phyloP scores from a whole-genome alignment of 176 grass and related monocot genomes.

The Phoenix roebelenii region DNA sequence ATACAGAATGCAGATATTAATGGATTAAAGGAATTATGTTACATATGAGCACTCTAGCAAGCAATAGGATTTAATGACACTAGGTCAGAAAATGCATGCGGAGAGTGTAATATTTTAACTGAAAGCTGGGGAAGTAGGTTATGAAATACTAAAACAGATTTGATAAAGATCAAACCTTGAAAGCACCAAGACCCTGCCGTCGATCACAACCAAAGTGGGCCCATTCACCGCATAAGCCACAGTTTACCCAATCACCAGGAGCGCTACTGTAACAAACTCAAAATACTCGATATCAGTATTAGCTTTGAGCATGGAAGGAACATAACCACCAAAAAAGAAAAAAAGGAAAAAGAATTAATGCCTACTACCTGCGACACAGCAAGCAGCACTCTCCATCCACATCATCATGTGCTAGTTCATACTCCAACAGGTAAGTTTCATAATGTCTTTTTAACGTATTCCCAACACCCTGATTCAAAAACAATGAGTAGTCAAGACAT shows the following conservation, averaged over 20 bases:
- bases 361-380: constrained; percentile 51
- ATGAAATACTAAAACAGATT: too few species aligned
- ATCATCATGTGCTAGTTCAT: constrained; percentile 68
- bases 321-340: too few species aligned
- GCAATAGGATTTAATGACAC: too few species aligned
- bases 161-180: constrained; percentile 35
- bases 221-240: constrained; percentile 67
- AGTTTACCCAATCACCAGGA: constrained; percentile 68
- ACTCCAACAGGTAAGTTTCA: constrained; percentile 71
- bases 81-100: too few species aligned
- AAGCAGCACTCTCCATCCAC: constrained; percentile 59
- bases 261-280: constrained; percentile 41
- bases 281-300: not conserved
- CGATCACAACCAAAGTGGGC: constrained; percentile 70
- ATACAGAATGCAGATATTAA: too few species aligned
- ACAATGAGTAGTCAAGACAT: too few species aligned
- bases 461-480: constrained; percentile 42
- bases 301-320: too few species aligned
- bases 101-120: too few species aligned
- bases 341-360: too few species aligned
- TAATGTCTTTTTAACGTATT: constrained; percentile 78
- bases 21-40: too few species aligned
- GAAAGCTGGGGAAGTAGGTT: too few species aligned
- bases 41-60: too few species aligned
- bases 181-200: constrained; percentile 55